Conservation (phyloP, 2,329 filamentous ascomycete genomes). For the Alternaria postmessia region DNA sequence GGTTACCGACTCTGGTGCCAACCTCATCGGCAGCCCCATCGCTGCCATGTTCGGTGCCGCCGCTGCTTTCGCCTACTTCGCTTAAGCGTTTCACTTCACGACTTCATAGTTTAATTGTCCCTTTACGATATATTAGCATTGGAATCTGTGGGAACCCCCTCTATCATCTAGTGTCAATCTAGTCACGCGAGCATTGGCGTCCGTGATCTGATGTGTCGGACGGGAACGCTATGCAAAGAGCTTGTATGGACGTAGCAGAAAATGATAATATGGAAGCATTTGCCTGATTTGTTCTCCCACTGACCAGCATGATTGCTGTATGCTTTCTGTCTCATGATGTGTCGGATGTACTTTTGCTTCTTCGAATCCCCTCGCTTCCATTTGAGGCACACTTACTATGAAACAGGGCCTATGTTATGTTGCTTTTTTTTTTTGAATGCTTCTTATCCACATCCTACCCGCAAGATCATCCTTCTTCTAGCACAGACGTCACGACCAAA, state of each 20-base stretch:
- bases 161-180: slow-evolving; percentile 23
- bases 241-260: slow-evolving; percentile 35
- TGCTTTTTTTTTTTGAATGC: neutral
- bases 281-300: neutral
- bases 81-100: slow-evolving; percentile 34
- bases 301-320: neutral
- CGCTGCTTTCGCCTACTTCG: slow-evolving; percentile 53
- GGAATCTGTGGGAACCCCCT: slow-evolving; percentile 23
- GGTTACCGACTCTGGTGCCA: slow-evolving; percentile 35
- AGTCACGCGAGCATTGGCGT: slow-evolving; percentile 17
- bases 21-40: slow-evolving; percentile 47
- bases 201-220: slow-evolving; percentile 2
- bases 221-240: slow-evolving; percentile 31
- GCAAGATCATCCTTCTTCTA: neutral
- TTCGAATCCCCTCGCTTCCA: neutral
- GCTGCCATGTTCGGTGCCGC: slow-evolving; percentile 52
- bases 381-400: neutral
- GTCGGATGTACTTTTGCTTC: neutral
- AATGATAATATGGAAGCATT: slow-evolving; percentile 17
- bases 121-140: slow-evolving; percentile 29
- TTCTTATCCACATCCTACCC: neutral
- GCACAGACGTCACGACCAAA: slow-evolving; percentile 11
- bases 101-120: slow-evolving; percentile 14
- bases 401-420: neutral
- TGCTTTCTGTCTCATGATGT: neutral